Evolutionary conservation across 2,329 filamentous ascomycete genomes (phyloP).

Genomic region (Fusarium sp.): DNA sequence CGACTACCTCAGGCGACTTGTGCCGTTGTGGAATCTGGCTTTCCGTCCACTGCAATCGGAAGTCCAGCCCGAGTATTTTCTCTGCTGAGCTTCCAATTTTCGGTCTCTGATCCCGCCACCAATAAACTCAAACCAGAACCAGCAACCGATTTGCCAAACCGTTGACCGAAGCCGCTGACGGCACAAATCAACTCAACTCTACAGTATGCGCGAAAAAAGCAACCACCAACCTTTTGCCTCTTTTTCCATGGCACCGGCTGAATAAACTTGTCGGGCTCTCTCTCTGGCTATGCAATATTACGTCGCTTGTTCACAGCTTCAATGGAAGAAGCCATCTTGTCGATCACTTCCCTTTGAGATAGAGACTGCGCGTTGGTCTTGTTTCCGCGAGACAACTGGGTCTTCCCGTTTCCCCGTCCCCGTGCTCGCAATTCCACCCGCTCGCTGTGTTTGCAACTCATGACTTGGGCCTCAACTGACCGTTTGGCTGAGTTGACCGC

Average conservation of each 20-base stretch:
- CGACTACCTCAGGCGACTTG: background rate
- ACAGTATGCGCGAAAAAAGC: slow-evolving; percentile 1
- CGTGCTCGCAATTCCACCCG: slow-evolving; percentile 12
- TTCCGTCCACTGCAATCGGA: background rate
- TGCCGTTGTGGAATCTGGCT: slow-evolving; percentile 11
- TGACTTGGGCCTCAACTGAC: slow-evolving; percentile 22
- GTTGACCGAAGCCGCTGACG: slow-evolving; percentile 32
- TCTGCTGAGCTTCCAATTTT: slow-evolving; percentile 2
- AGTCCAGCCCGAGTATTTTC: slow-evolving; percentile 1
- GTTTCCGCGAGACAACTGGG: slow-evolving; percentile 29
- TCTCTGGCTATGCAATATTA: slow-evolving; percentile 32
- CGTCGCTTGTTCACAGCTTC: slow-evolving; percentile 30
- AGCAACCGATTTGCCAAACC: background rate
- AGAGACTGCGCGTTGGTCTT: slow-evolving; percentile 8
- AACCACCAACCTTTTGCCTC: background rate
- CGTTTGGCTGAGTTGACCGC: slow-evolving; percentile 33
- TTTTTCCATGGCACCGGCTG: slow-evolving; percentile 20
- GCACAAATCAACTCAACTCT: slow-evolving; percentile 3
- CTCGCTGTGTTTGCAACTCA: slow-evolving; percentile 7
- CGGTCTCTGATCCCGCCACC: slow-evolving; percentile 4
- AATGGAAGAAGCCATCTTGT: slow-evolving; percentile 4
- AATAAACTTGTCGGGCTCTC: slow-evolving; percentile 9
- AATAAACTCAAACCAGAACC: slow-evolving; percentile 22
- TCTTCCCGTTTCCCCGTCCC: slow-evolving; percentile 27
- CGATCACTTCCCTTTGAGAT: slow-evolving; percentile 37